phyloP scores from a whole-genome alignment of 306 rosid genomes.

The Mucuna pruriens region DNA sequence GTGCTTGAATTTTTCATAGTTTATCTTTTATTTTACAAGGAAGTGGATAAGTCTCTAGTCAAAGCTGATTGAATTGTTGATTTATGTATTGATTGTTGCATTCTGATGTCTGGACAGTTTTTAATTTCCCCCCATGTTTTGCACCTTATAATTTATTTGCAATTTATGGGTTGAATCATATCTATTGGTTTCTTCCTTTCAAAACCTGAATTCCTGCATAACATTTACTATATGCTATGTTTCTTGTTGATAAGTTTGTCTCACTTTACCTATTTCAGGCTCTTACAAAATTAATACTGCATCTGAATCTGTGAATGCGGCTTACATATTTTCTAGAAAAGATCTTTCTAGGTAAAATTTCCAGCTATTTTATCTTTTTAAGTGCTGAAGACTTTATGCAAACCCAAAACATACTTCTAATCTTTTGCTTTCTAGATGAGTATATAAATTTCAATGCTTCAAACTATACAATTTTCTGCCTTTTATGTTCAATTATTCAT shows the following conservation, averaged over 20 bases:
- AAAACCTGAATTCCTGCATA: conserved; percentile 15
- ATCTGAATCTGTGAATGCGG: conserved; percentile 67
- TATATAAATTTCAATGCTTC: conserved; percentile 3
- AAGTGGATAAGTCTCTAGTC: conserved; percentile 22
- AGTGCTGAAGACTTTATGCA: conserved; percentile 24
- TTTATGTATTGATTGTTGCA: conserved; percentile 6
- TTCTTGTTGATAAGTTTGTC: conserved; percentile 27
- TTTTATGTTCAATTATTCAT: conserved; percentile 9
- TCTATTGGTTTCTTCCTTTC: conserved; percentile 16
- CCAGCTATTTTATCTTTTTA: conserved; percentile 16
- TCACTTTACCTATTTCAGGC: conserved; percentile 63
- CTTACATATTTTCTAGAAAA: conserved; percentile 82
- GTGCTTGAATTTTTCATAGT: not conserved
- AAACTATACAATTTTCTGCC: not conserved
- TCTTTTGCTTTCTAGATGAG: not conserved
- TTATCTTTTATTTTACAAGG: conserved; percentile 28
- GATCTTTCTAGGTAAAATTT: conserved; percentile 79
- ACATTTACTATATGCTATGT: conserved; percentile 12
- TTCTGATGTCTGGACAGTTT: not conserved
- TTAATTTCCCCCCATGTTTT: conserved; percentile 6
- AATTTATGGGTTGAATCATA: conserved; percentile 15
- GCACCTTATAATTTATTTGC: conserved; percentile 26
- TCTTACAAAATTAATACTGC: conserved; percentile 62
- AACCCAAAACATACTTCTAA: not conserved
- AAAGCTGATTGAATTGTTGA: conserved; percentile 19